Evolutionary conservation across 1,284 basidiomycete genomes (phyloP).

Genomic region (Afroboletus lepidellus): DNA sequence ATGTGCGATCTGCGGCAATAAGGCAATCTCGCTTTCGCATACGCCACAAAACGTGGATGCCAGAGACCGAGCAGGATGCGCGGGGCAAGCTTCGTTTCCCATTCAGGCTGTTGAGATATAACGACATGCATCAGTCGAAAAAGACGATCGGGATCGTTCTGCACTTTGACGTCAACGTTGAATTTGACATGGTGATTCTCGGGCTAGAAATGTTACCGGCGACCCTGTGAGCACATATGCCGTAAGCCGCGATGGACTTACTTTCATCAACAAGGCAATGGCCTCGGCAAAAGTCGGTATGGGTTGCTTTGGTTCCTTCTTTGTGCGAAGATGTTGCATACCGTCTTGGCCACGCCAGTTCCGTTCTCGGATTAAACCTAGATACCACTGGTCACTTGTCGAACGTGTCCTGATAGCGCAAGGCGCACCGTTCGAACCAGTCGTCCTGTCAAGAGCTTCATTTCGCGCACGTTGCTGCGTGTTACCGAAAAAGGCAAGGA

Average conservation of each 20-base stretch:
- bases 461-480: conserved; percentile 18
- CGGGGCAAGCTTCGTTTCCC: conserved; percentile 82
- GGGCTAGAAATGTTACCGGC: conserved; percentile 46
- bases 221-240: conserved; percentile 4
- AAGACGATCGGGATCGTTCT: conserved; percentile 86
- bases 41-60: conserved; percentile 88
- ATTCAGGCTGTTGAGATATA: conserved; percentile 70
- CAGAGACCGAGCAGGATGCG: conserved; percentile 89
- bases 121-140: conserved; percentile 83
- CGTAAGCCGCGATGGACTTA: conserved; percentile 32
- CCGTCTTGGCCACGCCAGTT: conserved; percentile 73
- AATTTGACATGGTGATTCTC: conserved; percentile 85
- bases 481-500: conserved; percentile 24
- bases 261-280: conserved; percentile 77
- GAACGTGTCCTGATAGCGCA: conserved; percentile 19
- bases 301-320: conserved; percentile 77
- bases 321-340: conserved; percentile 83
- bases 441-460: conserved; percentile 66
- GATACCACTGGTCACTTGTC: conserved; percentile 17
- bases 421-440: conserved; percentile 58
- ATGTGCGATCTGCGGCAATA: conserved; percentile 88
- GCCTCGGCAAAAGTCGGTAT: conserved; percentile 90
- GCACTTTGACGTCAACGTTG: conserved; percentile 92
- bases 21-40: conserved; percentile 76
- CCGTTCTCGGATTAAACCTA: conserved; percentile 68